Conservation (phyloP, 2,329 filamentous ascomycete species). For the Dactylellina parvicollis region DNA sequence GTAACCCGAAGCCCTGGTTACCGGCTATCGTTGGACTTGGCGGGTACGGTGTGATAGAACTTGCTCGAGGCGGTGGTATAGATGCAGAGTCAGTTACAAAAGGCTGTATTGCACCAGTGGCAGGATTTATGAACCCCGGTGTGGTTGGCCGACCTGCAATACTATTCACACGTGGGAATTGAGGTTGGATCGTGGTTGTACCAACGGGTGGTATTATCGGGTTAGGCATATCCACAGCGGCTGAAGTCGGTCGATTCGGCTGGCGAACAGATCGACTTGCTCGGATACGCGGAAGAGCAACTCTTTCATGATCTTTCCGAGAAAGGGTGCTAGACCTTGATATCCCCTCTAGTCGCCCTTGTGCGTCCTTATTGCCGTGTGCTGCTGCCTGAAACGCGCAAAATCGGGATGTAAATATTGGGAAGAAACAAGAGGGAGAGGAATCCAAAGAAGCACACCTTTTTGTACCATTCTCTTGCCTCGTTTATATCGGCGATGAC, state of each 20-base stretch:
- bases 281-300: slow-evolving; percentile 85
- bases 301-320: slow-evolving; percentile 90
- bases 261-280: slow-evolving; percentile 53
- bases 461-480: slow-evolving; percentile 85
- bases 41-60: slow-evolving; percentile 48
- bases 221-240: slow-evolving; percentile 50
- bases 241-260: slow-evolving; percentile 34
- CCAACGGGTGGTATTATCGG: slow-evolving; percentile 39
- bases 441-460: slow-evolving; percentile 46
- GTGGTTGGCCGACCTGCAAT: slow-evolving; percentile 19
- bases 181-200: slow-evolving; percentile 2
- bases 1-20: background rate
- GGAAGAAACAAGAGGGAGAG: background rate
- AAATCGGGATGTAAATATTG: slow-evolving; percentile 28
- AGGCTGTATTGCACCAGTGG: slow-evolving; percentile 43
- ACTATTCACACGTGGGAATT: slow-evolving; percentile 20
- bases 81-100: slow-evolving; percentile 23
- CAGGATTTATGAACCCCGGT: slow-evolving; percentile 50
- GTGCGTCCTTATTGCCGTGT: slow-evolving; percentile 90
- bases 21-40: slow-evolving; percentile 23
- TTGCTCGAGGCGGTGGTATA: slow-evolving; percentile 25
- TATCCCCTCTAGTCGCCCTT: slow-evolving; percentile 82
- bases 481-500: slow-evolving; percentile 83
- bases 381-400: slow-evolving; percentile 76
- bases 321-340: slow-evolving; percentile 83